These are phyloP conservation scores for Ganoderma lucidum DNA, from an alignment of 1,284 basidiomycete genomes.

Conservation along the genomic window DNA sequence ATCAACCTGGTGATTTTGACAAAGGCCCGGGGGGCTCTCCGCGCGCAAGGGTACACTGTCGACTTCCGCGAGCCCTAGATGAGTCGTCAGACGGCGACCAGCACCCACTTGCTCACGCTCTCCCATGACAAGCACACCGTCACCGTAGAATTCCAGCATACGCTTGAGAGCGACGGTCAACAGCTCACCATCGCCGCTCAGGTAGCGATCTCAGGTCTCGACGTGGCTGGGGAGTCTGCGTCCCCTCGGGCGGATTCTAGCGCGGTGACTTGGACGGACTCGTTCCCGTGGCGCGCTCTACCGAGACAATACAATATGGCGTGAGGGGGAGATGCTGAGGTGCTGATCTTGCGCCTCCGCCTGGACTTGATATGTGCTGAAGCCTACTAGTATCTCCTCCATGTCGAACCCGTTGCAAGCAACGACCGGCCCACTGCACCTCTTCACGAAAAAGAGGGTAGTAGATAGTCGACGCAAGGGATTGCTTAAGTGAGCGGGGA, in stretches of 20 bases:
- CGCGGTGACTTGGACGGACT: background rate
- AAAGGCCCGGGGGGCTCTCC: background rate
- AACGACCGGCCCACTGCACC: background rate
- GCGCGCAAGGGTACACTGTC: background rate
- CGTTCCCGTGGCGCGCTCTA: background rate
- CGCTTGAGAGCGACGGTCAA: background rate
- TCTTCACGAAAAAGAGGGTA: background rate
- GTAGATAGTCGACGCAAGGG: no score
- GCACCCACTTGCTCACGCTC: background rate
- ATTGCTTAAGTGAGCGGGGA: no score
- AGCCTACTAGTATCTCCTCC: background rate
- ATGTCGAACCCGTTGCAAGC: background rate
- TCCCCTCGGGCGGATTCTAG: background rate
- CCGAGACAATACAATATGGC: background rate
- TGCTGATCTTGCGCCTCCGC: background rate
- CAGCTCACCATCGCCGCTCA: background rate
- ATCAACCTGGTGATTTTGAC: background rate
- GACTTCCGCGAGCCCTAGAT: background rate
- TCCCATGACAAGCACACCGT: background rate
- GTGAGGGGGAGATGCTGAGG: background rate
- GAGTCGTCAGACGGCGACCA: background rate
- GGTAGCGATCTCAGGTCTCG: background rate
- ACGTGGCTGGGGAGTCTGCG: background rate
- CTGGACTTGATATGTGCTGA: background rate
- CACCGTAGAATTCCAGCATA: background rate